Evolutionary conservation across 305 asterid species (phyloP).

Genomic region (Nicotiana rustica): DNA sequence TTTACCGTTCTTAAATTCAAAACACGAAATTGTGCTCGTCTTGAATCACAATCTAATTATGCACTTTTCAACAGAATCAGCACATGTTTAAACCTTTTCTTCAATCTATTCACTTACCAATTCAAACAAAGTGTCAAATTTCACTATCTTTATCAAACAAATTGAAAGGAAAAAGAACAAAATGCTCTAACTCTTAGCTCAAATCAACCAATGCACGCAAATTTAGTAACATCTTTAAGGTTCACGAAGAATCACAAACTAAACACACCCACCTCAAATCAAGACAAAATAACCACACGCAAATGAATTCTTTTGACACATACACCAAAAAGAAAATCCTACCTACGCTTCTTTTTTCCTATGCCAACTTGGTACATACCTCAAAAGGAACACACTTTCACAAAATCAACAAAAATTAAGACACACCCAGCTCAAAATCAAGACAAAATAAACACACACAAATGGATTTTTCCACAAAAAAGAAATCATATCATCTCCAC

Average conservation of each 20-base stretch:
- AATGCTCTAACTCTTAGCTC: neutral
- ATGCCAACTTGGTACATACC: neutral
- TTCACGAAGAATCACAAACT: neutral
- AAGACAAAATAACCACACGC: too few species aligned
- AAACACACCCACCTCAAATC: neutral
- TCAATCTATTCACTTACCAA: neutral
- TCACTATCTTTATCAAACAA: conserved; percentile 21
- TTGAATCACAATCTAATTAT: neutral
- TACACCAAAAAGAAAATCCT: too few species aligned
- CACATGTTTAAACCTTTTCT: neutral
- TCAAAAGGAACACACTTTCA: neutral
- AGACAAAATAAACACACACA: conserved; percentile 19
- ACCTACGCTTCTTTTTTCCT: neutral
- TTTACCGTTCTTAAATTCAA: neutral
- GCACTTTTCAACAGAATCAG: neutral
- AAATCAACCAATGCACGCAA: neutral
- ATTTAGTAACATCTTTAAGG: neutral
- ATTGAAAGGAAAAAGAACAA: neutral
- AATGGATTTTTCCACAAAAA: neutral
- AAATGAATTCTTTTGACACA: too few species aligned
- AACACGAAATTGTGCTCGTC: neutral
- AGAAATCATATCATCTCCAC: neutral
- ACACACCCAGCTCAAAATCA: conserved; percentile 32
- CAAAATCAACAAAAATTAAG: conserved; percentile 3
- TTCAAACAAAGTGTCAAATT: neutral